Percentiles rank a stretch among this genome's conserved stretches.
phyloP scores from a whole-genome alignment of 495 filamentous ascomycete genomes.

The Apodospora peruviana region DNA sequence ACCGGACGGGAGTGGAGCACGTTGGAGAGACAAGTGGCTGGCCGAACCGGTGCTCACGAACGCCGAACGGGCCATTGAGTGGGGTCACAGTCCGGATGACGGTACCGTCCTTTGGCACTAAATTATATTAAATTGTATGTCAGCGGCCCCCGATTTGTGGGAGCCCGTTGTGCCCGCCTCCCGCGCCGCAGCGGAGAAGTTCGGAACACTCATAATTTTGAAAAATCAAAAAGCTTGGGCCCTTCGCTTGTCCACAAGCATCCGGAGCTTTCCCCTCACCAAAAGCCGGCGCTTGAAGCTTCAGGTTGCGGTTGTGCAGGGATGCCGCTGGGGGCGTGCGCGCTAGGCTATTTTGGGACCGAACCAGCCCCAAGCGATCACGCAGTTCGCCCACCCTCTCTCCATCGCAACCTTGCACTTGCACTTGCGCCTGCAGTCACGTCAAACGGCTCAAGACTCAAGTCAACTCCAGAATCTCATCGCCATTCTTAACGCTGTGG shows the following conservation, averaged over 20 bases:
- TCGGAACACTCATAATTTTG: no score
- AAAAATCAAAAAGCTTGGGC: no score
- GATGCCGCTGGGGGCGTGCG: neutral
- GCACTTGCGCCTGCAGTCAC: constrained; percentile 12
- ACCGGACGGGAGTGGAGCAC: no score
- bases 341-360: constrained; percentile 19
- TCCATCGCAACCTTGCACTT: constrained; percentile 26
- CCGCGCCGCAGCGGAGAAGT: neutral
- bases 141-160: neutral
- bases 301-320: neutral
- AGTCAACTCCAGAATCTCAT: constrained; percentile 3
- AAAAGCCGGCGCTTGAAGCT: constrained; percentile 19
- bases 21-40: no score
- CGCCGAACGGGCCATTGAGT: no score
- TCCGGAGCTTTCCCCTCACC: constrained; percentile 4
- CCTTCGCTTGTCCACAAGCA: no score
- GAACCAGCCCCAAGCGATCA: constrained; percentile 15
- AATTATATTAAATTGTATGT: no score
- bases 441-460: constrained; percentile 12
- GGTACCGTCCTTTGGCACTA: no score
- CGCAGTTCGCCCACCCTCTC: constrained; percentile 23
- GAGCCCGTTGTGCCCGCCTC: neutral
- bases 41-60: no score
- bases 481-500: constrained; percentile 13
- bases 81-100: no score